Evolutionary conservation across 164 flowering plant genomes (phyloP).

Genomic region (Annona squamosa): DNA sequence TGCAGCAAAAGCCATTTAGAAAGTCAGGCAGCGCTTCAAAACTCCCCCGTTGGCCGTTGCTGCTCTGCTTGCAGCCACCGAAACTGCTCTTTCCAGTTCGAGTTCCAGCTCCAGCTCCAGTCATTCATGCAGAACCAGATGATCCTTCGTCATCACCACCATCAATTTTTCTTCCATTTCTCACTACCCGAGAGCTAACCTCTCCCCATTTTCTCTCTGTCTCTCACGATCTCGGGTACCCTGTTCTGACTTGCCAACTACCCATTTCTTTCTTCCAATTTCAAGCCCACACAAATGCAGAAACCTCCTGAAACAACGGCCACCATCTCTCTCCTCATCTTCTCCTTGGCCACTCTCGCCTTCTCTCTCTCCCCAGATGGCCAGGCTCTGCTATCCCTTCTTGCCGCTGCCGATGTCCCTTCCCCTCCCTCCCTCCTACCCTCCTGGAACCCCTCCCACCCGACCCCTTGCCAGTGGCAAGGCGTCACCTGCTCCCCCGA

Average conservation of each 20-base stretch:
- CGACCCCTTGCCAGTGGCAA: constrained; percentile 83
- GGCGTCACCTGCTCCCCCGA: constrained; percentile 88
- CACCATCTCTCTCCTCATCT: constrained; percentile 17
- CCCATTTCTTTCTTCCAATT: not conserved
- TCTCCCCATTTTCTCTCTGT: not conserved
- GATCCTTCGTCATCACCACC: too few species aligned
- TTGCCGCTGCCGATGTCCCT: constrained; percentile 34
- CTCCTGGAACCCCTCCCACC: constrained; percentile 73
- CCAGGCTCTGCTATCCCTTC: constrained; percentile 70
- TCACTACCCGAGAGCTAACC: not conserved
- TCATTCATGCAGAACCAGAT: too few species aligned
- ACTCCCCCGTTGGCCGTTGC: too few species aligned
- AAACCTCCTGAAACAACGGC: constrained; percentile 7
- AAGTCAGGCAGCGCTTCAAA: too few species aligned
- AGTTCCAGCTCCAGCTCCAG: too few species aligned
- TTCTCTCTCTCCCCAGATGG: constrained; percentile 74
- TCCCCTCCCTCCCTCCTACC: constrained; percentile 48
- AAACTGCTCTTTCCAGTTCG: too few species aligned
- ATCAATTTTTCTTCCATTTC: not conserved
- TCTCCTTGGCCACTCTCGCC: constrained; percentile 12
- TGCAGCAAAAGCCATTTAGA: too few species aligned
- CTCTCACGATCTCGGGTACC: not conserved
- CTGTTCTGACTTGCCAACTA: not conserved
- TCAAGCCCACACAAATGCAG: constrained; percentile 22
- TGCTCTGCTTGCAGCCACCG: too few species aligned